Conservation (phyloP, 2,329 filamentous ascomycete genomes). For the Stachybotrys chlorohalonatus region DNA sequence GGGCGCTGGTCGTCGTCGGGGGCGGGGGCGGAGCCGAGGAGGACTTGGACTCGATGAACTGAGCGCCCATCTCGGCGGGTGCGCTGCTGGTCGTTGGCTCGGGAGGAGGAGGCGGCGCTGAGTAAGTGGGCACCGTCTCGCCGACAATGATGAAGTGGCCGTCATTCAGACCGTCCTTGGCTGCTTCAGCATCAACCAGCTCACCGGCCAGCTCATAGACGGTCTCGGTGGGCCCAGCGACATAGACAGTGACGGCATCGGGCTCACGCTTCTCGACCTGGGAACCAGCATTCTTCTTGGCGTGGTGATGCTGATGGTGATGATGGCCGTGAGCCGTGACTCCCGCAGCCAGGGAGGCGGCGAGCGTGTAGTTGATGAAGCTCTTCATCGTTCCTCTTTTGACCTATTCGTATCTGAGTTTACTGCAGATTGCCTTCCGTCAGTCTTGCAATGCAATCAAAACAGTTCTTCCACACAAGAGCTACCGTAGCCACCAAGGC, state of each 20-base stretch:
- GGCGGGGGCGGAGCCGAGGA: conserved; percentile 15
- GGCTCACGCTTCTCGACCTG: conserved; percentile 38
- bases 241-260: conserved; percentile 39
- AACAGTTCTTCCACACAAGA: not conserved
- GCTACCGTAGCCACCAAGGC: no score
- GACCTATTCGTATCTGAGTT: not conserved
- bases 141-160: conserved; percentile 61
- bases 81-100: conserved; percentile 26
- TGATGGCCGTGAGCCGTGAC: conserved; percentile 54
- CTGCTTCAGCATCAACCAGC: conserved; percentile 51
- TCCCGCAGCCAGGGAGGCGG: conserved; percentile 42
- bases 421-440: not conserved
- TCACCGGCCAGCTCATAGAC: conserved; percentile 65
- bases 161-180: conserved; percentile 60
- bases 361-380: conserved; percentile 38
- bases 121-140: conserved; percentile 45
- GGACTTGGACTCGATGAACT: conserved; percentile 43
- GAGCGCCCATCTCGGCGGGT: conserved; percentile 25
- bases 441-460: not conserved
- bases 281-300: conserved; percentile 40
- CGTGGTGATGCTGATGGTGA: conserved; percentile 44
- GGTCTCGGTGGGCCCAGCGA: conserved; percentile 53
- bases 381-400: conserved; percentile 35
- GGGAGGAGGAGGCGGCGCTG: conserved; percentile 29
- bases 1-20: conserved; percentile 4